These are phyloP conservation scores for Triticum monococcum DNA, from an alignment of 176 grass and related monocot species.

Conservation along the genomic window DNA sequence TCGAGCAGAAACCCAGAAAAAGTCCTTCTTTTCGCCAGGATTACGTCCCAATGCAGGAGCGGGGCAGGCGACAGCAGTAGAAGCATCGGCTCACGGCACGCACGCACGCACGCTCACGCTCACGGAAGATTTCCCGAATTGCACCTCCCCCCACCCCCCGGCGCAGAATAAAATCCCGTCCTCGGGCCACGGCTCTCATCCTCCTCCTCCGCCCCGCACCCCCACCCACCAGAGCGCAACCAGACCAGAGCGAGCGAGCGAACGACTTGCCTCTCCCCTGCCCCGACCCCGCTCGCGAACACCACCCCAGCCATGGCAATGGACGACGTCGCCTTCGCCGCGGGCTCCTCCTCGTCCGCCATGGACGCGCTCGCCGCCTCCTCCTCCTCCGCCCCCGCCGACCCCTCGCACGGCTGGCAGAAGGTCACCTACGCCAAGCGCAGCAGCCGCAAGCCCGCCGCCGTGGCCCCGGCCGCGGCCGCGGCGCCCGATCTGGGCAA, in stretches of 20 bases:
- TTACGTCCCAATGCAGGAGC: neutral
- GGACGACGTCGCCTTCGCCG: slow-evolving; percentile 52
- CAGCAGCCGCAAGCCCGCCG: slow-evolving; percentile 63
- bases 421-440: slow-evolving; percentile 90
- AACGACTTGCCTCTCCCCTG: neutral
- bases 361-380: slow-evolving; percentile 14
- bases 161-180: neutral
- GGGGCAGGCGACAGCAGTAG: neutral
- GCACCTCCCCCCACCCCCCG: too few relatives aligned
- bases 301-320: slow-evolving; percentile 38
- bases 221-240: neutral
- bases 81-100: too few relatives aligned
- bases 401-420: slow-evolving; percentile 81
- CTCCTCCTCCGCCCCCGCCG: slow-evolving; percentile 21
- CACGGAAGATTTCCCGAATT: neutral
- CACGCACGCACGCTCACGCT: too few relatives aligned
- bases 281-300: neutral
- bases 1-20: neutral
- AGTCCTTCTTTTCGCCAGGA: neutral
- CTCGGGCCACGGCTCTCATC: neutral
- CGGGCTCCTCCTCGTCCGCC: slow-evolving; percentile 41
- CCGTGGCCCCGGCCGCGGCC: neutral
- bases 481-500: slow-evolving; percentile 44
- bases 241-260: neutral
- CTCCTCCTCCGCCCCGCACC: too few relatives aligned